Evolutionary conservation across 2,329 filamentous ascomycete genomes (phyloP), one percentile per base, ranked within the genome.

Genomic region (Moelleriella libera): DNA sequence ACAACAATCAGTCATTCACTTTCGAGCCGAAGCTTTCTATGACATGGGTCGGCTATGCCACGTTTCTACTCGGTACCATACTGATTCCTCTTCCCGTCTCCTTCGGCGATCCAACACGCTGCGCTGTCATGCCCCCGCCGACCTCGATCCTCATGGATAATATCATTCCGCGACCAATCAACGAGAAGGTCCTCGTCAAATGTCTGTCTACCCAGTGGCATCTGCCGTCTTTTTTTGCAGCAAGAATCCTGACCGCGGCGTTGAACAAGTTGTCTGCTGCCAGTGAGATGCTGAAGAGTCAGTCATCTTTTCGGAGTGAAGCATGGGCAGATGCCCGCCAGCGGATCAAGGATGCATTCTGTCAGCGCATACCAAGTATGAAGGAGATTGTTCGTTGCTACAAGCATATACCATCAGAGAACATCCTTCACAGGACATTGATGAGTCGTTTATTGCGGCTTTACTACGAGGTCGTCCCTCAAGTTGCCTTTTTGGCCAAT

Each of bases 1-100:
- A 80, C 42, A 82, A 78, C 59, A 89, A 88, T 58, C 81, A 77
- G 50, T 78, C 82, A 47, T 92, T 97, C 57, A 79, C 82, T 0
- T 88, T 94, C 52, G 89, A 97, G 41, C 89, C 92, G 0, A 97
- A 95, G 59, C 73, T 94, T 5, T 92, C 88, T 3, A 82, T 88
- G 43, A 92, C 88, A 0, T 98, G 92, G 92, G 85, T 97, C 54
- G 89, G 90, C 41, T 95, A 94, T 60, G 88, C 88, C 0, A 81
- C 88, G 0, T 87, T 97, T 52, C 67, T 98, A 5, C 94, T 94
- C 63, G 85, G 84, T 51, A 79, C 82, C 1, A 80, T 96, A 43
- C 76, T 83, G 49, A 69, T 94, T 37, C 79, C 82, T 1, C 70
- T 95, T 2, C 89, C 89, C 2, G 60, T 68, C 30, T 76, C 76